These are phyloP conservation scores for Rutstroemia sydowiana DNA, from an alignment of 2,329 filamentous ascomycete species.

Conservation along the genomic window DNA sequence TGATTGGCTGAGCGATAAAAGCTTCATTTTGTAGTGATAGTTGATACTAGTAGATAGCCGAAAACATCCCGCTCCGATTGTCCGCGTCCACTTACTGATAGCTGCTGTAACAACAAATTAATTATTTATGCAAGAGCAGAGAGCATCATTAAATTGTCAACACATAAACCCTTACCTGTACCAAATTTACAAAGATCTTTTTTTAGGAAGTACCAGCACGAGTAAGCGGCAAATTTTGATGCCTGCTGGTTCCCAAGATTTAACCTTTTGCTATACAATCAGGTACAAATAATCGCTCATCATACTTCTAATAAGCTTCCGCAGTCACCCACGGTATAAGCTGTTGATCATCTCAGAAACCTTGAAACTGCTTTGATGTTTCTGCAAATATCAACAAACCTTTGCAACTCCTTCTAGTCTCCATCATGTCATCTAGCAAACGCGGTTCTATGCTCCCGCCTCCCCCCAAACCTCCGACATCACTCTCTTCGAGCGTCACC, in stretches of 20 bases:
- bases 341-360: background rate
- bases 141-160: too few relatives aligned
- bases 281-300: slow-evolving; percentile 2
- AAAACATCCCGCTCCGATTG: slow-evolving; percentile 1
- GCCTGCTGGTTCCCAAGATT: slow-evolving; percentile 15
- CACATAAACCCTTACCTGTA: too few relatives aligned
- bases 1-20: slow-evolving; percentile 8
- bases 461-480: slow-evolving; percentile 51
- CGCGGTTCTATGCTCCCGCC: slow-evolving; percentile 42
- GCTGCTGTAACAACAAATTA: background rate
- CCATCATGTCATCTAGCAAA: slow-evolving; percentile 27
- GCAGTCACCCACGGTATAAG: background rate
- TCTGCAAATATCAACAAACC: background rate
- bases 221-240: slow-evolving; percentile 19
- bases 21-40: background rate
- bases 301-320: slow-evolving; percentile 10
- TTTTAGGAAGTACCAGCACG: slow-evolving; percentile 4
- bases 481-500: slow-evolving; percentile 51
- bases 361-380: background rate
- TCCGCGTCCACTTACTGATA: background rate
- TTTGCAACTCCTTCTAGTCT: background rate
- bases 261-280: slow-evolving; percentile 1
- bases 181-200: background rate
- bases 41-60: slow-evolving; percentile 1
- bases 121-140: too few relatives aligned